Conservation (phyloP, 768 basidiomycete species). For the Tricholoma furcatifolium region DNA sequence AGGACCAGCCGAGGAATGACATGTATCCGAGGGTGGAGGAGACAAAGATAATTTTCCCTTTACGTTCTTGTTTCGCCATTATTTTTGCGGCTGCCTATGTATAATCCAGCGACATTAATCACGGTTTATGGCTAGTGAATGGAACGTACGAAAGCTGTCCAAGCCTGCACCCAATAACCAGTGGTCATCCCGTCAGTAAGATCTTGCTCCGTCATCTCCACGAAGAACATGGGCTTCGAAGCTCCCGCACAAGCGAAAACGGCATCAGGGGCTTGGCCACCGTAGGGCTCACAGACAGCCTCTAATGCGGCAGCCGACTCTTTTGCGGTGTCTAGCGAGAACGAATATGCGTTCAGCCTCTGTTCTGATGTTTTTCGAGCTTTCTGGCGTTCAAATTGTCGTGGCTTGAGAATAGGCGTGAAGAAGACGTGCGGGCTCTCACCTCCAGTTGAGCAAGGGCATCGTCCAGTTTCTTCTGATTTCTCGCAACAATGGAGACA, state of each 20-base stretch:
- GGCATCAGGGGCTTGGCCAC: conserved; percentile 64
- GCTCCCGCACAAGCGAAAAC: conserved; percentile 79
- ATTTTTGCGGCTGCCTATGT: conserved; percentile 69
- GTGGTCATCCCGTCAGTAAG: conserved; percentile 45
- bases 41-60: conserved; percentile 74
- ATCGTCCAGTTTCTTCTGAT: conserved; percentile 57
- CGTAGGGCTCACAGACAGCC: conserved; percentile 51
- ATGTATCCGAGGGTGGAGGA: conserved; percentile 75
- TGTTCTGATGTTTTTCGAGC: conserved; percentile 55
- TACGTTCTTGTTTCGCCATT: conserved; percentile 55
- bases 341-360: conserved; percentile 63
- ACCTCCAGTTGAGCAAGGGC: conserved; percentile 71
- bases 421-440: conserved; percentile 32
- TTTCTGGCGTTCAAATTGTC: conserved; percentile 33
- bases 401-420: background rate
- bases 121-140: background rate
- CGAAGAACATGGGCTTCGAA: conserved; percentile 67
- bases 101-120: background rate
- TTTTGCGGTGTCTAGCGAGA: conserved; percentile 50
- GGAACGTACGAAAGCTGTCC: conserved; percentile 49
- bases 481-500: conserved; percentile 83
- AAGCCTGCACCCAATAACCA: conserved; percentile 50
- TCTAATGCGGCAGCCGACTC: conserved; percentile 60
- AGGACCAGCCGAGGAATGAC: conserved; percentile 73
- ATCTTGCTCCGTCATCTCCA: conserved; percentile 65